Evolutionary conservation across 176 grass and related monocot species (phyloP), one percentile per base, ranked within the genome.

Genomic region (Pontederia crassipes): DNA sequence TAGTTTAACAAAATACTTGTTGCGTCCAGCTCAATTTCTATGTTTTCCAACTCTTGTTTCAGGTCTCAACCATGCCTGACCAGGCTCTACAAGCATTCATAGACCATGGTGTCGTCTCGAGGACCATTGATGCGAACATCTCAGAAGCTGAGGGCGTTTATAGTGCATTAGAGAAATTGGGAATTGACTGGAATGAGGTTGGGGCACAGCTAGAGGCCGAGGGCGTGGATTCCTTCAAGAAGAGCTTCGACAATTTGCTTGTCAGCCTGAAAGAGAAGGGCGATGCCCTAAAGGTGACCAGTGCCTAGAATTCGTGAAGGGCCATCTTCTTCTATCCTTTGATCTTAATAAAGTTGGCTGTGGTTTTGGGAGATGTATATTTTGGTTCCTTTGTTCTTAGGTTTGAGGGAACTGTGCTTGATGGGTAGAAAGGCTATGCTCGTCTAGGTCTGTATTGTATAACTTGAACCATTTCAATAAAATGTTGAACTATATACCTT

Each of bases 31-130:
- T 40, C 32, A 40, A 40, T 40, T 40, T 40, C 32, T 40, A 40
- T 40, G 32, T 40, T 40, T 24, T 40, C 32, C 32, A 40, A 40
- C 32, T 40, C 32, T 40, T 40, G 32, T 86, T 83, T 79, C 71
- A 98, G 94, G 94, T 98, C 46, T 93, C 89, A 12, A 98, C 94
- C 1, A 98, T 98, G 94, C 94, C 94, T 0, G 94, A 98, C 80
- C 88, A 98, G 76, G 94, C 94, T 58, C 61, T 98, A 46, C 56
- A 81, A 11, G 94, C 94, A n/a, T 87, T 98, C 74, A 75, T 92
- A 8, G 84, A 98, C 68, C 94, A 98, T 12, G 94, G 94, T 58
- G 84, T 77, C 12, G 71, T 93, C 70, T 72, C 94, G 17, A 85
- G 94, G 70, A 93, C 94, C 68, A 90, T 98, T 13, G 94, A 98